Evolutionary conservation across 257 asterid genomes (phyloP).

Genomic region (Prunella vulgaris): DNA sequence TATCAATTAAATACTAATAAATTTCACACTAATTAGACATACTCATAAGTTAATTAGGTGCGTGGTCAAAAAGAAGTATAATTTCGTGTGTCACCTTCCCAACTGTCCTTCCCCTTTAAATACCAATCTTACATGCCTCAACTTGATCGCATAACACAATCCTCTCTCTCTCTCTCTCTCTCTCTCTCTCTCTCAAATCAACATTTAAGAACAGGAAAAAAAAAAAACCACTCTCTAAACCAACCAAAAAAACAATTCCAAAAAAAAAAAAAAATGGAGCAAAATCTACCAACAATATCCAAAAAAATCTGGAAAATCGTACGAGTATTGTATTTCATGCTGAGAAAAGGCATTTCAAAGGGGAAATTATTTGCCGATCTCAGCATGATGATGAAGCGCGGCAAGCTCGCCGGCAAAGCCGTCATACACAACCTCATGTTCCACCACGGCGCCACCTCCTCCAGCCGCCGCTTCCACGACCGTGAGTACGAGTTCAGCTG

Average conservation of each 20-base stretch:
- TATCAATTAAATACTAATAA: too few species aligned
- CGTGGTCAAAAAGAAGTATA: too few species aligned
- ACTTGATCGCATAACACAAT: neutral
- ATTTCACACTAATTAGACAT: too few species aligned
- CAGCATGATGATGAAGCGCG: slow-evolving; percentile 36
- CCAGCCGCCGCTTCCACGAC: slow-evolving; percentile 10
- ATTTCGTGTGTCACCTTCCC: slow-evolving; percentile 8
- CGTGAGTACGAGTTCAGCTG: slow-evolving; percentile 38
- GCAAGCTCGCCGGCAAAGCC: slow-evolving; percentile 48
- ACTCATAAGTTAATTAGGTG: too few species aligned
- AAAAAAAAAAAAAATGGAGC: slow-evolving; percentile 22
- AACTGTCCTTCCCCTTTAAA: slow-evolving; percentile 21
- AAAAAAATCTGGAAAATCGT: slow-evolving; percentile 32
- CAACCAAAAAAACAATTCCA: neutral
- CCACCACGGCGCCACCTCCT: slow-evolving; percentile 39
- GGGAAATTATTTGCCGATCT: slow-evolving; percentile 31
- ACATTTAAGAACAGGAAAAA: neutral
- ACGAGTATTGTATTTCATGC: slow-evolving; percentile 25
- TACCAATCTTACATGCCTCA: slow-evolving; percentile 20
- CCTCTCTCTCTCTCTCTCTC: neutral
- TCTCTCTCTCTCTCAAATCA: slow-evolving; percentile 5
- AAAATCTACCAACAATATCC: slow-evolving; percentile 23
- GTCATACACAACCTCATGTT: slow-evolving; percentile 64
- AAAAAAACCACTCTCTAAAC: neutral
- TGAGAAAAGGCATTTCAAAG: slow-evolving; percentile 39